These are phyloP conservation scores for Candida adriatica DNA, from an alignment of 805 yeast species.

Conservation along the genomic window DNA sequence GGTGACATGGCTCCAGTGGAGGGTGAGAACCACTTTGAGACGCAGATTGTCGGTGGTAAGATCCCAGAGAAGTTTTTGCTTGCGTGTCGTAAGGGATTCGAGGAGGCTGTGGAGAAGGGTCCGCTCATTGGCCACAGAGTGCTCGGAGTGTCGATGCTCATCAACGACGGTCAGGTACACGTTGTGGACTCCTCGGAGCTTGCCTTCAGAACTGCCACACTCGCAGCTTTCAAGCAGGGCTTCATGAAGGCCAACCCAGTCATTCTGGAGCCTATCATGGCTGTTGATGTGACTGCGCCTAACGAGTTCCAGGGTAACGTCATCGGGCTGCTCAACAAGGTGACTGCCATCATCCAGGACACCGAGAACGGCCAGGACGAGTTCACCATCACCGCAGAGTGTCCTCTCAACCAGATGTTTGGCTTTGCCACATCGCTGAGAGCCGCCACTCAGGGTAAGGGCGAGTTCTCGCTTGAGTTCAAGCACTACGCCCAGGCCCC, in stretches of 20 bases:
- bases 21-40: slow-evolving; percentile 68
- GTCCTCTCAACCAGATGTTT: slow-evolving; percentile 93
- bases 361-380: slow-evolving; percentile 94
- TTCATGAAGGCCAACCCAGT: slow-evolving; percentile 80
- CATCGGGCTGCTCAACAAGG: slow-evolving; percentile 86
- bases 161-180: slow-evolving; percentile 96
- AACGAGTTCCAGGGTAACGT: slow-evolving; percentile 92
- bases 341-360: slow-evolving; percentile 87
- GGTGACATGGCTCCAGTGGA: slow-evolving; percentile 67
- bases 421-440: slow-evolving; percentile 94
- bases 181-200: slow-evolving; percentile 95
- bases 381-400: slow-evolving; percentile 87
- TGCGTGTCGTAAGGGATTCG: slow-evolving; percentile 94
- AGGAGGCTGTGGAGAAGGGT: slow-evolving; percentile 91
- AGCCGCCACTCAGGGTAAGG: slow-evolving; percentile 98
- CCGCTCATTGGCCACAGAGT: slow-evolving; percentile 94
- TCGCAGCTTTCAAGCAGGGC: slow-evolving; percentile 87
- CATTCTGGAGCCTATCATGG: slow-evolving; percentile 94
- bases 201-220: slow-evolving; percentile 90
- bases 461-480: slow-evolving; percentile 94
- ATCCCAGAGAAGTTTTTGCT: slow-evolving; percentile 90
- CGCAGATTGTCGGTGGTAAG: slow-evolving; percentile 93
- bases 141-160: slow-evolving; percentile 84
- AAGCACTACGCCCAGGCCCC: slow-evolving; percentile 87
- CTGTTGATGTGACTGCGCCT: slow-evolving; percentile 88